A percentile compares a stretch with the other conserved stretches of the same genome.
These are phyloP conservation scores for Anethum foeniculum DNA, from an alignment of 140 eudicot species.

Conservation along the genomic window DNA sequence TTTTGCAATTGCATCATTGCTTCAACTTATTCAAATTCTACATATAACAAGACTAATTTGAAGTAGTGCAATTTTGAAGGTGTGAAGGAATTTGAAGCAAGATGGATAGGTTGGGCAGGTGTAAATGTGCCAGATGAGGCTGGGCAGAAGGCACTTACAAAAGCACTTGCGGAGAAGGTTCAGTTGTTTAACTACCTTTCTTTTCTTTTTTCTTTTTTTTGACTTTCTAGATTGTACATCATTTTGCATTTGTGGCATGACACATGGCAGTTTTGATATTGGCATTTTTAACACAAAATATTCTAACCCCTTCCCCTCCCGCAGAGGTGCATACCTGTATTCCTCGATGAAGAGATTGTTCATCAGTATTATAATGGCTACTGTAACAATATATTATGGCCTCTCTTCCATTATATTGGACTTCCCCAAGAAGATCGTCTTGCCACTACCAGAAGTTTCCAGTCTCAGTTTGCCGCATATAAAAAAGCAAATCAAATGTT, in stretches of 20 bases:
- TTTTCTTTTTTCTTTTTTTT: neutral
- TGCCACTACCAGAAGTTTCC: constrained; percentile 91
- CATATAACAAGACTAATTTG: neutral
- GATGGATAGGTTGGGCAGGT: constrained; percentile 99
- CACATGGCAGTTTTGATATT: constrained; percentile 3
- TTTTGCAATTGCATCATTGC: neutral
- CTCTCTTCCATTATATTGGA: constrained; percentile 89
- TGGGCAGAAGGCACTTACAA: constrained; percentile 75
- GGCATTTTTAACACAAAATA: neutral
- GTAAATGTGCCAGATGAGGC: constrained; percentile 93
- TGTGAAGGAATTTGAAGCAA: constrained; percentile 91
- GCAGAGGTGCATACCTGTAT: constrained; percentile 95
- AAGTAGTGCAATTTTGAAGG: constrained; percentile 36
- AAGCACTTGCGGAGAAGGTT: constrained; percentile 88
- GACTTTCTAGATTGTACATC: neutral
- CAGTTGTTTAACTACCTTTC: neutral
- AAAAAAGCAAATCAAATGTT: constrained; percentile 88
- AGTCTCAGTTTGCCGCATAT: constrained; percentile 93
- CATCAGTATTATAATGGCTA: constrained; percentile 92
- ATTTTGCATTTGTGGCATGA: constrained; percentile 1
- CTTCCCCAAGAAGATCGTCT: constrained; percentile 93
- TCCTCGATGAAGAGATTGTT: constrained; percentile 82
- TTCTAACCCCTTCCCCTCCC: constrained; percentile 9
- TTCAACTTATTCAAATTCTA: neutral
- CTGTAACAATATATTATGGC: constrained; percentile 95